Evolutionary conservation across 1,284 basidiomycete genomes (phyloP).

Genomic region (Cutaneotrichosporon mucoides): DNA sequence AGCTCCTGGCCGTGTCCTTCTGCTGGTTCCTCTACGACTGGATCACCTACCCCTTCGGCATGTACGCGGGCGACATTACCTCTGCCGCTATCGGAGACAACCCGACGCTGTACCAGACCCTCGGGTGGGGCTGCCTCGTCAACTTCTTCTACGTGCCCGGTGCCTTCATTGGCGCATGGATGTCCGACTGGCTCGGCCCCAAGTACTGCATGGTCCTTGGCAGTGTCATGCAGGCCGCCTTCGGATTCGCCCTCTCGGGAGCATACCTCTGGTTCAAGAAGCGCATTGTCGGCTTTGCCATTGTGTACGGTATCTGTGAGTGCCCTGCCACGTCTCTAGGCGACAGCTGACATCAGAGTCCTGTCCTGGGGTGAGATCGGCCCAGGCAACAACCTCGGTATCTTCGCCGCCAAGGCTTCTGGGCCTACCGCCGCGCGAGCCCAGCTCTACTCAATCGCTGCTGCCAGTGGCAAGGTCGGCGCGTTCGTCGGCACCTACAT

Average conservation of each 20-base stretch:
- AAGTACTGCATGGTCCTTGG: slow-evolving; percentile 69
- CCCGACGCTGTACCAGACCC: slow-evolving; percentile 29
- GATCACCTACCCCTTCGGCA: slow-evolving; percentile 60
- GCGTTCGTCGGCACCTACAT: slow-evolving; percentile 71
- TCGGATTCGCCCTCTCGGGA: slow-evolving; percentile 85
- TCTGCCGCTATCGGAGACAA: slow-evolving; percentile 24
- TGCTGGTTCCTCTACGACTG: slow-evolving; percentile 65
- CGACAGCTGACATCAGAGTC: slow-evolving; percentile 52
- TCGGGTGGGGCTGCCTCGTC: slow-evolving; percentile 48
- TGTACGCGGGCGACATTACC: slow-evolving; percentile 68
- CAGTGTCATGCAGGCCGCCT: slow-evolving; percentile 64
- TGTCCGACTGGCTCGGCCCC: slow-evolving; percentile 43
- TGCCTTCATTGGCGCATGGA: slow-evolving; percentile 33
- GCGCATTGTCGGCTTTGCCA: slow-evolving; percentile 70
- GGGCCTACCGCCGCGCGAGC: slow-evolving; percentile 81
- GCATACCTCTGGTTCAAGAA: slow-evolving; percentile 55
- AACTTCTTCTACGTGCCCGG: slow-evolving; percentile 52
- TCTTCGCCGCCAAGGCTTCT: slow-evolving; percentile 69
- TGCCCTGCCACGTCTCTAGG: not conserved
- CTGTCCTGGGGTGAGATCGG: slow-evolving; percentile 68
- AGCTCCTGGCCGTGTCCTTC: slow-evolving; percentile 31
- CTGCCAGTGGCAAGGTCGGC: slow-evolving; percentile 74
- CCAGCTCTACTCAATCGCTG: slow-evolving; percentile 78
- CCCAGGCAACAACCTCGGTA: slow-evolving; percentile 73
- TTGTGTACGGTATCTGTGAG: slow-evolving; percentile 70